phyloP scores from a whole-genome alignment of 768 basidiomycete genomes.

The Tulasnella sp. region DNA sequence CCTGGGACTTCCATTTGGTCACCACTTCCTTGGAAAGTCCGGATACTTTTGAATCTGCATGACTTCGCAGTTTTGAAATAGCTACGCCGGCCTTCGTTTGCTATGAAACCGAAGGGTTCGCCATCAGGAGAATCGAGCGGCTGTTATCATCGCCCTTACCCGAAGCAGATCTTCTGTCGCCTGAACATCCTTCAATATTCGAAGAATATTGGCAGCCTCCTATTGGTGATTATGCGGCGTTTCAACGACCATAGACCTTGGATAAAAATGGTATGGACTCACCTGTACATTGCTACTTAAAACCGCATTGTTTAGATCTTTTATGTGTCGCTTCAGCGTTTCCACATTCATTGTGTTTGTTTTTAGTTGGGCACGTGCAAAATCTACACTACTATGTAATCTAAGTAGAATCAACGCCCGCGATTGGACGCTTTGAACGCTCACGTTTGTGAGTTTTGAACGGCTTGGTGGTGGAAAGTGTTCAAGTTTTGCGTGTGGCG shows the following conservation, averaged over 20 bases:
- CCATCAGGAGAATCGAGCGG: not conserved
- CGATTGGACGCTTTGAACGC: too few relatives aligned
- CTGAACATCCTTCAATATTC: constrained; percentile 16
- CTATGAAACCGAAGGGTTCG: not conserved
- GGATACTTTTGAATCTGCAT: constrained; percentile 56
- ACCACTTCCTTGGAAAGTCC: constrained; percentile 84
- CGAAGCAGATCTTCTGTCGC: constrained; percentile 20
- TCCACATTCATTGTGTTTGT: too few relatives aligned
- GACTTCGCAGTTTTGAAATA: constrained; percentile 74
- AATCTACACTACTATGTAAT: too few relatives aligned
- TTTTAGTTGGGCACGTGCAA: too few relatives aligned
- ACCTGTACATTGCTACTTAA: constrained; percentile 8
- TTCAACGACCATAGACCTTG: not conserved
- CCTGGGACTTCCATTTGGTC: constrained; percentile 80
- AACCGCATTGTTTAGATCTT: constrained; percentile 10
- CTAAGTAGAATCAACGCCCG: too few relatives aligned
- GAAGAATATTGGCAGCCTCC: constrained; percentile 14
- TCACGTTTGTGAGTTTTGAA: too few relatives aligned
- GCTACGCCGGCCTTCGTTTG: constrained; percentile 83
- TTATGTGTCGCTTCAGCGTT: constrained; percentile 5
- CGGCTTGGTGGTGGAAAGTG: too few relatives aligned
- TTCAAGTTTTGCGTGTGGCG: too few relatives aligned
- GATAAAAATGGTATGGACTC: not conserved
- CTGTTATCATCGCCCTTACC: constrained; percentile 15
- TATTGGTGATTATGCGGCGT: constrained; percentile 5